Evolutionary conservation across 1,139 yeast genomes (phyloP).

Genomic region (Yamadazyma spencermartinsiae): DNA sequence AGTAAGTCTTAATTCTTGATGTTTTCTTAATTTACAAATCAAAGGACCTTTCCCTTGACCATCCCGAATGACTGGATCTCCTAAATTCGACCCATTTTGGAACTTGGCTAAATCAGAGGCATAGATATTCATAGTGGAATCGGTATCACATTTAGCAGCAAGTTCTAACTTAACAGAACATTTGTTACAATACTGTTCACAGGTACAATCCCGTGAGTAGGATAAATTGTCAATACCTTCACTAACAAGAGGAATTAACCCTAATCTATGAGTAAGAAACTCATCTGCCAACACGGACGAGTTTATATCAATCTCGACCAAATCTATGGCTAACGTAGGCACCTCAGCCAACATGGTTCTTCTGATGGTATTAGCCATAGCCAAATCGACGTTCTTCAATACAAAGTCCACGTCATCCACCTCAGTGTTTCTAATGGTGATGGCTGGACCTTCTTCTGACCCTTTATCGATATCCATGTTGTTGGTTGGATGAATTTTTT

Average conservation of each 20-base stretch:
- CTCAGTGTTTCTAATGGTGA: slow-evolving; percentile 84
- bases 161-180: slow-evolving; percentile 87
- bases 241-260: slow-evolving; percentile 85
- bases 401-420: slow-evolving; percentile 89
- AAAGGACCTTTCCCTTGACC: slow-evolving; percentile 78
- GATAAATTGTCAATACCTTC: slow-evolving; percentile 77
- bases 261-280: slow-evolving; percentile 89
- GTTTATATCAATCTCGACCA: slow-evolving; percentile 91
- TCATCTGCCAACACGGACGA: slow-evolving; percentile 97
- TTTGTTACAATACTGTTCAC: slow-evolving; percentile 95
- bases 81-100: slow-evolving; percentile 54
- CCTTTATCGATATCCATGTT: slow-evolving; percentile 42
- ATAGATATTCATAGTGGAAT: slow-evolving; percentile 85
- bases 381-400: slow-evolving; percentile 80
- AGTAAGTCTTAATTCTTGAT: slow-evolving; percentile 83
- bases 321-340: slow-evolving; percentile 92
- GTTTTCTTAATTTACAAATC: slow-evolving; percentile 86
- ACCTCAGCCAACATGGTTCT: slow-evolving; percentile 94
- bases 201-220: slow-evolving; percentile 92
- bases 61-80: slow-evolving; percentile 84
- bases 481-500: slow-evolving; percentile 2
- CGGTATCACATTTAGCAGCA: slow-evolving; percentile 86
- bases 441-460: slow-evolving; percentile 59
- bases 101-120: slow-evolving; percentile 75
- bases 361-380: slow-evolving; percentile 90